Base-by-base conservation (phyloP, 306 rosid genomes). In the Cicer pinnatifidum region DNA sequence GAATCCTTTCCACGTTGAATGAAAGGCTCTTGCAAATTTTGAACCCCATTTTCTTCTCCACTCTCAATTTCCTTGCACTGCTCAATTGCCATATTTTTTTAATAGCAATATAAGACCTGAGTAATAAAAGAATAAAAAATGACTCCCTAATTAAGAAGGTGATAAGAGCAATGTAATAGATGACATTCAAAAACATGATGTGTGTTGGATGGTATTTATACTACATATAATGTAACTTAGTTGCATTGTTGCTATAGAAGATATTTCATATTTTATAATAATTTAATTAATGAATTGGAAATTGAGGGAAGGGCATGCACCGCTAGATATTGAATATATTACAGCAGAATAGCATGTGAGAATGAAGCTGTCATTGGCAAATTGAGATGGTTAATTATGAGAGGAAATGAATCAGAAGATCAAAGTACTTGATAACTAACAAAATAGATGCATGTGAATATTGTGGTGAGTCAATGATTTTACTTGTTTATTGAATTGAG, bases 11-110 rank as follows among this genome's bases (percentile, higher is more conserved):
- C 69, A 63, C 69, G 75, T 44, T 40, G 67, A 72, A 84, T 77
- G 63, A 89, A 75, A 3, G 92, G 90, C 61, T 74, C 57, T n/a
- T 84, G 82, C 80, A 87, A 85, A 75, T 74, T 77, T 47, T 48
- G 80, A 75, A 67, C 33, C 53, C 62, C 54, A 19, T 62, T 61
- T 72, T 23, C 69, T 19, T 71, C 86, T 43, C 81, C 85, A 73
- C 46, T 78, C 61, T 73, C 89, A 80, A 67, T 82, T 67, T 85
- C 86, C 63, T 65, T 82, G 77, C 69, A 72, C 60, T 78, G 71
- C 72, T 79, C 96, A 67, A 82, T 85, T 71, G 83, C 70, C 96
- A 87, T 89, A 40, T 28, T 69, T 57, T 67, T 60, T 54, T 39
- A 69, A 45, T 23, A 64, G 33, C 35, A 75, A 51, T 16, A 45